These are phyloP conservation scores for Leptomonas seymouri DNA, from an alignment of 208 protist species.

Conservation along the genomic window DNA sequence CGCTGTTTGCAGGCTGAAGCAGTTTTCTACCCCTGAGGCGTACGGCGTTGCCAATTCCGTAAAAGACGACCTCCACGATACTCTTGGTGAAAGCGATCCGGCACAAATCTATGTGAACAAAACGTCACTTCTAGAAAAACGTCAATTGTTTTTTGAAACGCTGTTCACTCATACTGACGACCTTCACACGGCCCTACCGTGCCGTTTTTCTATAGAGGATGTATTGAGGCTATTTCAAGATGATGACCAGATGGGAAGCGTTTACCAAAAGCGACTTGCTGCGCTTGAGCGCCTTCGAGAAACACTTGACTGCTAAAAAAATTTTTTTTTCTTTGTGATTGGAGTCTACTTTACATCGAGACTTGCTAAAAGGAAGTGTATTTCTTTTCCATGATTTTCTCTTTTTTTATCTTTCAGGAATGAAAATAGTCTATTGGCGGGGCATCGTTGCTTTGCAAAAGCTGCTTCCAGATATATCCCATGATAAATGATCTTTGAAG, in stretches of 20 bases:
- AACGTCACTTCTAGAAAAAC: constrained; percentile 16
- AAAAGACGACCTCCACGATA: constrained; percentile 22
- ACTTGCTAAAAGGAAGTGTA: not conserved
- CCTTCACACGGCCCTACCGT: constrained; percentile 14
- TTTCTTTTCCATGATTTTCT: not conserved
- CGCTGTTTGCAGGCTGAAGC: constrained; percentile 22
- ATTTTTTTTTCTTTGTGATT: constrained; percentile 6
- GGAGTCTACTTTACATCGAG: not conserved
- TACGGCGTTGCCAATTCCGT: constrained; percentile 29
- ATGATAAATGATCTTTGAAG: too few relatives aligned
- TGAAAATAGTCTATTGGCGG: too few relatives aligned
- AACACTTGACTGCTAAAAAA: constrained; percentile 19
- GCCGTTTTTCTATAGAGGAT: constrained; percentile 24
- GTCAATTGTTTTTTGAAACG: constrained; percentile 30
- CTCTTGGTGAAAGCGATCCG: constrained; percentile 8
- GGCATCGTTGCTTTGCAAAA: too few relatives aligned
- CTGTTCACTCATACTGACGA: constrained; percentile 28
- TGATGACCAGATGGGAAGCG: not conserved
- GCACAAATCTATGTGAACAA: not conserved
- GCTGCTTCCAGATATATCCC: too few relatives aligned
- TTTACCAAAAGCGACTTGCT: constrained; percentile 18
- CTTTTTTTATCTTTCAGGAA: too few relatives aligned
- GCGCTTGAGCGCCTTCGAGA: constrained; percentile 12
- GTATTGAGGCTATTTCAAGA: constrained; percentile 6
- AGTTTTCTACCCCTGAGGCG: constrained; percentile 19